Evolutionary conservation across 2,329 filamentous ascomycete species (phyloP).

Genomic region (Ascochyta fabae): DNA sequence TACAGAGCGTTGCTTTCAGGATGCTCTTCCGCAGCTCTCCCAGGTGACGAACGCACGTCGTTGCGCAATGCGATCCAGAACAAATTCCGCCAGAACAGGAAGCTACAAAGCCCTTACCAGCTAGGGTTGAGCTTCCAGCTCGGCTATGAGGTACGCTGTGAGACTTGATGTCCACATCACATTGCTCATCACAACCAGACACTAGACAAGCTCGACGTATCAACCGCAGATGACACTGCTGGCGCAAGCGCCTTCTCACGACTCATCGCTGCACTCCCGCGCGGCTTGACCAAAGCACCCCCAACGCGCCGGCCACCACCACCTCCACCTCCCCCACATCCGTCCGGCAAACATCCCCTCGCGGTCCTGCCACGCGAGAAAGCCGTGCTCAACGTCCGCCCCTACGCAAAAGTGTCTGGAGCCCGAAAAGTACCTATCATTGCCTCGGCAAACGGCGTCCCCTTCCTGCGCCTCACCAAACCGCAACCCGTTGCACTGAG

Average conservation of each 20-base stretch:
- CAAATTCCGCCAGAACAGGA: slow-evolving; percentile 66
- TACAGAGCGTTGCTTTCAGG: slow-evolving; percentile 72
- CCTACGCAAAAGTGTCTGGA: slow-evolving; percentile 57
- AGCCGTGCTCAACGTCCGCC: slow-evolving; percentile 59
- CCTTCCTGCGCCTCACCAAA: slow-evolving; percentile 71
- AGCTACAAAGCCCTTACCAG: slow-evolving; percentile 65
- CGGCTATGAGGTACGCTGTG: slow-evolving; percentile 66
- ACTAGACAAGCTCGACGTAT: slow-evolving; percentile 53
- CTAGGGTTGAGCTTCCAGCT: slow-evolving; percentile 67
- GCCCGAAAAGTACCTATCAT: slow-evolving; percentile 66
- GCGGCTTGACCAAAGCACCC: slow-evolving; percentile 39
- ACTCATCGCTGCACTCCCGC: slow-evolving; percentile 50
- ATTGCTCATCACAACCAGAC: slow-evolving; percentile 36
- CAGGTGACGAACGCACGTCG: slow-evolving; percentile 57
- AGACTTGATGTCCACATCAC: background rate
- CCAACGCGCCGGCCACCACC: slow-evolving; percentile 7
- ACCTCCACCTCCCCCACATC: slow-evolving; percentile 10
- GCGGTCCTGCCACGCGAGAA: slow-evolving; percentile 46
- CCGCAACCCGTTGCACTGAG: slow-evolving; percentile 67
- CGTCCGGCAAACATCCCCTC: slow-evolving; percentile 27
- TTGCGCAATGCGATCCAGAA: slow-evolving; percentile 66
- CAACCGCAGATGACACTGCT: slow-evolving; percentile 40
- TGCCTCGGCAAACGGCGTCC: slow-evolving; percentile 61
- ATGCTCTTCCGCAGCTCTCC: slow-evolving; percentile 61
- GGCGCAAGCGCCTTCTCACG: slow-evolving; percentile 31